Conservation (phyloP, 345 rosid genomes). For the Cardiospermum halicacabum region DNA sequence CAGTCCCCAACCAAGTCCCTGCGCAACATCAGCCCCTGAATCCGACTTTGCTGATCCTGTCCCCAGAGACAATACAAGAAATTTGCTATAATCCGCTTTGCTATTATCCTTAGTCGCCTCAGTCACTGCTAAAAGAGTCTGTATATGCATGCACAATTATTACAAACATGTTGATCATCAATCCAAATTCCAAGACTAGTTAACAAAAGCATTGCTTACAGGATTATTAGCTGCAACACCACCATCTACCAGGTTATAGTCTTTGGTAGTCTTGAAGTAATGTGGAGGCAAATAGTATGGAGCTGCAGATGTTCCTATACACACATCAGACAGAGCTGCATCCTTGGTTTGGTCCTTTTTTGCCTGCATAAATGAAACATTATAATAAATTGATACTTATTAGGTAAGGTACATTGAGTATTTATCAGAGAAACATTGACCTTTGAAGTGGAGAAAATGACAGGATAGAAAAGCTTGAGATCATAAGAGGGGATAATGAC, state of each 20-base stretch:
- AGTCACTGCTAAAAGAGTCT: slow-evolving; percentile 9
- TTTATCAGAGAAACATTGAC: background rate
- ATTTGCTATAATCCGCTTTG: background rate
- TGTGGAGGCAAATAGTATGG: slow-evolving; percentile 21
- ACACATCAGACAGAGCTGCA: slow-evolving; percentile 14
- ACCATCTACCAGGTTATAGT: slow-evolving; percentile 27
- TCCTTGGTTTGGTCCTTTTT: background rate
- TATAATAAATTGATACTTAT: too few species aligned
- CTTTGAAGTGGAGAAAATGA: slow-evolving; percentile 12
- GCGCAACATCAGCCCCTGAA: slow-evolving; percentile 6
- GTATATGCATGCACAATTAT: background rate
- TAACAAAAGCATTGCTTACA: too few species aligned
- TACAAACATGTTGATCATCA: too few species aligned
- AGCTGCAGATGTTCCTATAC: slow-evolving; percentile 21
- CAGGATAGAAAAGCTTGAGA: slow-evolving; percentile 13
- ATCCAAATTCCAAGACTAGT: too few species aligned
- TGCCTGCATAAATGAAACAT: background rate
- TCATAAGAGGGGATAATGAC: slow-evolving; percentile 14
- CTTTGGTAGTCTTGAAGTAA: slow-evolving; percentile 9
- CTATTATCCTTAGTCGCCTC: slow-evolving; percentile 4
- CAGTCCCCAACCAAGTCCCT: slow-evolving; percentile 13
- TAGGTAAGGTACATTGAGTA: too few species aligned
- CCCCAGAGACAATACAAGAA: slow-evolving; percentile 11
- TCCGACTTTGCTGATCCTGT: slow-evolving; percentile 16
- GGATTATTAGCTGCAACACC: slow-evolving; percentile 34